Conservation (phyloP, 257 asterid species). For the Apocynum venetum region DNA sequence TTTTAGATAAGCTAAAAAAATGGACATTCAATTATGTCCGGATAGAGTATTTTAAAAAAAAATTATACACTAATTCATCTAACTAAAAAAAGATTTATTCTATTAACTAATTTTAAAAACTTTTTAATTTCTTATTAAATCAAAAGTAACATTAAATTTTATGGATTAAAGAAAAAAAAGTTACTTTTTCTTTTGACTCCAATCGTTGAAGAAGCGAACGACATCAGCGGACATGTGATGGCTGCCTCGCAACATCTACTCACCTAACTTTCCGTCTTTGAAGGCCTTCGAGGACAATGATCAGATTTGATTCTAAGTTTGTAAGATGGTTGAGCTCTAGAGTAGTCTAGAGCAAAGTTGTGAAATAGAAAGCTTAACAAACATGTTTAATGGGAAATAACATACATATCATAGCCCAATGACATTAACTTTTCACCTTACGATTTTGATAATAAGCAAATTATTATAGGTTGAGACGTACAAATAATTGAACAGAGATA, state of each 20-base stretch:
- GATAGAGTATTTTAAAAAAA: too few species aligned
- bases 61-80: too few species aligned
- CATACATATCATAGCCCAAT: background rate
- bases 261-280: background rate
- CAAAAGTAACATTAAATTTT: too few species aligned
- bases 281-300: background rate
- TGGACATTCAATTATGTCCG: too few species aligned
- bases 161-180: too few species aligned
- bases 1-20: too few species aligned
- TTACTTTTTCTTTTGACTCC: too few species aligned
- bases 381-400: background rate
- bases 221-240: background rate
- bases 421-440: background rate
- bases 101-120: too few species aligned
- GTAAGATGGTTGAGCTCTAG: background rate
- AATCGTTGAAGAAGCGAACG: too few species aligned
- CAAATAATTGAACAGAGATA: background rate
- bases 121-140: too few species aligned
- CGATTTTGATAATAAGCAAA: background rate
- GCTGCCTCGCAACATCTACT: background rate
- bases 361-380: background rate
- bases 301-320: background rate
- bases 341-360: background rate
- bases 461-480: background rate
- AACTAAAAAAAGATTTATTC: too few species aligned